Evolutionary conservation across 345 rosid genomes (phyloP).

Genomic region (Firmiana major): DNA sequence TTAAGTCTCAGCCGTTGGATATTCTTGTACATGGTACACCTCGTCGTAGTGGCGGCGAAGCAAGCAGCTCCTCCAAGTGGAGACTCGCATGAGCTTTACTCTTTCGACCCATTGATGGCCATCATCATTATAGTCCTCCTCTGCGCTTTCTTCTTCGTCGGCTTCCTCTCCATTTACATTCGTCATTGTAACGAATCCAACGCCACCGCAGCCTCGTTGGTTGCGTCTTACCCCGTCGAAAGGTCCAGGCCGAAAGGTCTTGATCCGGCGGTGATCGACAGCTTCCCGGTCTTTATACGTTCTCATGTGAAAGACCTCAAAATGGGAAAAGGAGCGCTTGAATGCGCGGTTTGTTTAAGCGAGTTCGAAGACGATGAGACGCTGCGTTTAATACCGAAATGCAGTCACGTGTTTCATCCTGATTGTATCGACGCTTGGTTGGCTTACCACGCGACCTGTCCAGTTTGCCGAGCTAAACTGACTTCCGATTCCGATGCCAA

Average conservation of each 20-base stretch:
- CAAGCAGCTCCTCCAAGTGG: neutral
- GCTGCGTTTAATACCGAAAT: conserved; percentile 42
- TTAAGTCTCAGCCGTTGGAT: neutral
- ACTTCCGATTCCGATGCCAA: conserved; percentile 17
- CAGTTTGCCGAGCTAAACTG: conserved; percentile 56
- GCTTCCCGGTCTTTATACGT: conserved; percentile 56
- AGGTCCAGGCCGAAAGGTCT: conserved; percentile 35
- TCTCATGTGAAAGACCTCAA: conserved; percentile 47
- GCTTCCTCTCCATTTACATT: conserved; percentile 25
- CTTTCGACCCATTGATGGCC: conserved; percentile 26
- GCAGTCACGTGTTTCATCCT: conserved; percentile 54
- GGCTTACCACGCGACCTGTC: conserved; percentile 47
- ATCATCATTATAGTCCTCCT: conserved; percentile 23
- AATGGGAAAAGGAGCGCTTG: conserved; percentile 43
- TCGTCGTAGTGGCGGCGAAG: conserved; percentile 2
- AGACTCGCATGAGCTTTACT: neutral
- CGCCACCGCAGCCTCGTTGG: neutral
- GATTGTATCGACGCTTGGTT: conserved; percentile 58
- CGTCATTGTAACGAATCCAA: conserved; percentile 21
- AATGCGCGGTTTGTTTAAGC: conserved; percentile 54
- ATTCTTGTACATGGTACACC: neutral
- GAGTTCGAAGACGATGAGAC: conserved; percentile 42
- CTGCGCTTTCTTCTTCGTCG: conserved; percentile 14
- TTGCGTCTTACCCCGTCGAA: neutral
- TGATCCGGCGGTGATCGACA: conserved; percentile 41